Conservation (phyloP, 2,329 filamentous ascomycete genomes). For the Berkeleyomyces rouxiae region DNA sequence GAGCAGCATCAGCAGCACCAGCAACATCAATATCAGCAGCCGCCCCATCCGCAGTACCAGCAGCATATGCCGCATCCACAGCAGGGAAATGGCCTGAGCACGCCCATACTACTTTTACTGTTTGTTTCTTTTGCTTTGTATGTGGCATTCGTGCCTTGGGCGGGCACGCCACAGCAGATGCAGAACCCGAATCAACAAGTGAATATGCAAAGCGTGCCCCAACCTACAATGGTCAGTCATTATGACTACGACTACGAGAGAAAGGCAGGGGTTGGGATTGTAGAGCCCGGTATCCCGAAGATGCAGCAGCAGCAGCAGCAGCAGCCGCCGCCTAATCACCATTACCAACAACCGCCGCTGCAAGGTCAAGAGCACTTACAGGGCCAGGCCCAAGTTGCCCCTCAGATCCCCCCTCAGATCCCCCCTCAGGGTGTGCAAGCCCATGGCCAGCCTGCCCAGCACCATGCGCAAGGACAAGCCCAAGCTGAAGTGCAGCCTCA, state of each 20-base stretch:
- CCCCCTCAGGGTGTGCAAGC: not conserved
- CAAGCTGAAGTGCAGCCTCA: not conserved
- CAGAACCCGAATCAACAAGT: constrained; percentile 7
- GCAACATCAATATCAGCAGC: not conserved
- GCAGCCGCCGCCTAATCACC: not conserved
- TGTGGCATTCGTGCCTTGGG: constrained; percentile 13
- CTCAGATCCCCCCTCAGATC: not conserved
- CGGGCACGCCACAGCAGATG: constrained; percentile 7
- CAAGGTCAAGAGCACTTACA: not conserved
- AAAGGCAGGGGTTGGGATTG: not conserved
- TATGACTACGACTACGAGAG: not conserved
- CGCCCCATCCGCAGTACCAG: constrained; percentile 2
- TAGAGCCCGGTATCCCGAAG: not conserved
- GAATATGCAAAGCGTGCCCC: constrained; percentile 1
- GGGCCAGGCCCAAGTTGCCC: not conserved
- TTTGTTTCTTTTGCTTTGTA: constrained; percentile 14
- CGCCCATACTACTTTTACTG: constrained; percentile 11
- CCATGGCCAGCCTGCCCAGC: not conserved
- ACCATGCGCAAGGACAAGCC: not conserved
- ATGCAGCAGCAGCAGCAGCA: constrained; percentile 1
- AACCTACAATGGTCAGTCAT: not conserved
- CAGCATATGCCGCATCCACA: constrained; percentile 10
- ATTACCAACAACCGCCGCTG: not conserved
- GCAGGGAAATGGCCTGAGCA: constrained; percentile 9
- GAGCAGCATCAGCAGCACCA: not conserved